Evolutionary conservation across 345 rosid species (phyloP).

Genomic region (Eutrema yunnanense): DNA sequence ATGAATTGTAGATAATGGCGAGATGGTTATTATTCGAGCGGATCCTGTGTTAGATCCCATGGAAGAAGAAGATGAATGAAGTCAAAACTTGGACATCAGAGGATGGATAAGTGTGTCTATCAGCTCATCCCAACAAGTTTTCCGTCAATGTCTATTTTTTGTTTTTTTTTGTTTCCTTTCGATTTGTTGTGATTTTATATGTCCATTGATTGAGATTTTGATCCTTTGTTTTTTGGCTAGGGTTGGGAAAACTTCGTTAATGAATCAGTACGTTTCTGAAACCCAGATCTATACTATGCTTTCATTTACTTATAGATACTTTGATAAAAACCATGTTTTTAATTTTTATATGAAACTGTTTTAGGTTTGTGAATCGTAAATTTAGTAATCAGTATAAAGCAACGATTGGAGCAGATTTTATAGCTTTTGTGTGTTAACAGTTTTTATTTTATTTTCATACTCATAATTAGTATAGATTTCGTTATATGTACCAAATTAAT

Average conservation of each 20-base stretch:
- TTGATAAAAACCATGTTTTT: background rate
- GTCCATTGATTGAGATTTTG: background rate
- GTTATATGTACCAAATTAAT: no score
- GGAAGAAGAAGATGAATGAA: no score
- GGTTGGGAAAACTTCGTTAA: conserved; percentile 88
- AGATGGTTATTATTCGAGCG: no score
- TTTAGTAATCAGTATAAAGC: conserved; percentile 96
- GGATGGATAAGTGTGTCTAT: no score
- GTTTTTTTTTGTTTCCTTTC: background rate
- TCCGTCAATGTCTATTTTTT: background rate
- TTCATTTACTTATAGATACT: background rate
- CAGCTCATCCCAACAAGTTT: background rate
- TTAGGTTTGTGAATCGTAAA: conserved; percentile 86
- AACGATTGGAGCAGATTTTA: conserved; percentile 92
- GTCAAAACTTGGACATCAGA: no score
- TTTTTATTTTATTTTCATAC: no score
- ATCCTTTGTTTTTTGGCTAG: background rate
- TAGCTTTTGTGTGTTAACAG: no score
- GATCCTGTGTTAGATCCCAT: no score
- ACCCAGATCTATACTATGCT: conserved; percentile 1
- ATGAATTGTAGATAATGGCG: no score
- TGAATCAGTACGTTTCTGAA: conserved; percentile 70
- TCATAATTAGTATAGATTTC: no score
- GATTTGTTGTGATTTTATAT: no score
- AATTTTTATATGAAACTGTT: background rate